A percentile compares a stretch with the other conserved stretches of the same genome.
These are phyloP conservation scores for Polytrichum commune DNA, from an alignment of 225 moss, liverwort and hornwort genomes.

Conservation along the genomic window DNA sequence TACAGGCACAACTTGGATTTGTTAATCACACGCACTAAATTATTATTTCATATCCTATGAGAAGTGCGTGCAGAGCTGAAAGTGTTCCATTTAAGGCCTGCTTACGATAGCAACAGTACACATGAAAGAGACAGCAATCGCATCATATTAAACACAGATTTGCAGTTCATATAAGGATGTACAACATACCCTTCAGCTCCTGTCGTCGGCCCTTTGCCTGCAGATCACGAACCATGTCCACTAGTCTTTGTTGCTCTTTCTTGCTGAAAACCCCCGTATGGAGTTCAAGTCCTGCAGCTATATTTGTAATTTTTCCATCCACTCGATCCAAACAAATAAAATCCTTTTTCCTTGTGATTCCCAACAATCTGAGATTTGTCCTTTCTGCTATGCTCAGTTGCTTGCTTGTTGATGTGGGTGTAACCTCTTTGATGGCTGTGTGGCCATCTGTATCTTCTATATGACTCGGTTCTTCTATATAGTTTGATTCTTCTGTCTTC, in stretches of 20 bases:
- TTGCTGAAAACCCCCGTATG: slow-evolving; percentile 59
- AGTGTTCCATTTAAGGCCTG: too few species aligned
- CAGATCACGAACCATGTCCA: slow-evolving; percentile 48
- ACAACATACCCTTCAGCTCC: slow-evolving; percentile 47
- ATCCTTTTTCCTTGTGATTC: slow-evolving; percentile 48
- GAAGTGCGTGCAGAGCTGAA: too few species aligned
- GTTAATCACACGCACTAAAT: too few species aligned
- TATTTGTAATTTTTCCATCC: slow-evolving; percentile 46
- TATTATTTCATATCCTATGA: too few species aligned
- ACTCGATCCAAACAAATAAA: slow-evolving; percentile 59
- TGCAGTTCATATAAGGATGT: too few species aligned
- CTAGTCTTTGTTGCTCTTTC: slow-evolving; percentile 54
- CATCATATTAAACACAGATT: too few species aligned
- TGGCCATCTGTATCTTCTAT: not conserved
- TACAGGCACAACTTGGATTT: too few species aligned
- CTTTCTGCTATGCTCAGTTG: slow-evolving; percentile 29
- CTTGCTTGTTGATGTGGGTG: slow-evolving; percentile 9
- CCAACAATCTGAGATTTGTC: slow-evolving; percentile 27
- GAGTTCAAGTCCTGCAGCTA: slow-evolving; percentile 68
- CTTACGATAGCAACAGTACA: too few species aligned
- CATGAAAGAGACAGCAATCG: too few species aligned
- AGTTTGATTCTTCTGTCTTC: not conserved
- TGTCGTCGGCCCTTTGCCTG: slow-evolving; percentile 54
- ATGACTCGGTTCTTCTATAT: slow-evolving; percentile 2
- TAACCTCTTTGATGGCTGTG: slow-evolving; percentile 9